A percentile compares a stretch with the other conserved stretches of the same genome.
phyloP scores from a whole-genome alignment of 1,139 yeast genomes.

The Magnusiomyces sp. region DNA sequence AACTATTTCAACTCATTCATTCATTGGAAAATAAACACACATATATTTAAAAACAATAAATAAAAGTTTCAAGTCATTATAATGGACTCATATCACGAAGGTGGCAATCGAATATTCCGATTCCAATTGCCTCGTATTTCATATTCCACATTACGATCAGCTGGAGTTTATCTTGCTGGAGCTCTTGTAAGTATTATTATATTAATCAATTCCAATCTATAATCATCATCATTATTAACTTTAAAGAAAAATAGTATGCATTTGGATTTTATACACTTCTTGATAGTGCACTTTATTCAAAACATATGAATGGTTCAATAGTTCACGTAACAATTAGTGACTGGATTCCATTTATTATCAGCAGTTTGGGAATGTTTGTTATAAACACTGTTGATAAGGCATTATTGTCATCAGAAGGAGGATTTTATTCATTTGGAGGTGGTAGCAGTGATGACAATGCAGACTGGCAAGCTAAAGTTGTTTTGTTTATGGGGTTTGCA shows the following conservation, averaged over 20 bases:
- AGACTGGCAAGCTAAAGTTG: conserved; percentile 90
- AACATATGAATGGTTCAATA: conserved; percentile 69
- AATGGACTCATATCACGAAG: conserved; percentile 5
- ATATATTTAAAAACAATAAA: background rate
- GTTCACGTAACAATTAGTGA: conserved; percentile 81
- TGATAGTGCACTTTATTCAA: conserved; percentile 78
- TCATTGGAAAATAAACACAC: background rate
- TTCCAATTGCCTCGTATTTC: conserved; percentile 33
- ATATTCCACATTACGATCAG: conserved; percentile 60
- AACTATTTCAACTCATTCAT: background rate
- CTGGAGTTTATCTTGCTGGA: conserved; percentile 70
- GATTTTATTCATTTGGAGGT: conserved; percentile 38
- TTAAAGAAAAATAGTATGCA: conserved; percentile 41
- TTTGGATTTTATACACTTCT: conserved; percentile 84
- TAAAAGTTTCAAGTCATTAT: background rate
- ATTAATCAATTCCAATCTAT: background rate
- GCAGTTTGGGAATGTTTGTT: conserved; percentile 83
- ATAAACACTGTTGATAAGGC: conserved; percentile 88
- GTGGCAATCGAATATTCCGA: conserved; percentile 20
- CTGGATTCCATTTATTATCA: conserved; percentile 90
- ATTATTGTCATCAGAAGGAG: conserved; percentile 54
- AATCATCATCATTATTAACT: too few species aligned
- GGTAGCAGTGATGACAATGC: conserved; percentile 40
- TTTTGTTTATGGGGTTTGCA: conserved; percentile 85
- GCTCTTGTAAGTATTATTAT: conserved; percentile 38